Conservation (phyloP, 768 basidiomycete species). For the Gyrodon lividus region DNA sequence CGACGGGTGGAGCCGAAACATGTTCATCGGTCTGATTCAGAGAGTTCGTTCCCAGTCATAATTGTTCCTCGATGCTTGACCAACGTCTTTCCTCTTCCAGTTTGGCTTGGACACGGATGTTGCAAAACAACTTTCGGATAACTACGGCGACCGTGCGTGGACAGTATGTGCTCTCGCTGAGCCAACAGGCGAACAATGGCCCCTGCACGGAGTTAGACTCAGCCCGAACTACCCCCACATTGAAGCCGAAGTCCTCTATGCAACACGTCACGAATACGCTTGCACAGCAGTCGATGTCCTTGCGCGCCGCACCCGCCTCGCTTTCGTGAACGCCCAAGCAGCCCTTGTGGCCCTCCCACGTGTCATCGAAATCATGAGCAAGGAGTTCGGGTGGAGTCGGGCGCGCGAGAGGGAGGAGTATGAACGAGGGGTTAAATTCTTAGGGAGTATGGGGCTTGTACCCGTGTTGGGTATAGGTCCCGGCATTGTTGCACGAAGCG, state of each 20-base stretch:
- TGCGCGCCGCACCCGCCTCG: constrained; percentile 87
- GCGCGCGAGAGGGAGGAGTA: constrained; percentile 60
- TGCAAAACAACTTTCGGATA: constrained; percentile 89
- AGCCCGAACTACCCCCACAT: constrained; percentile 78
- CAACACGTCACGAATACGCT: constrained; percentile 87
- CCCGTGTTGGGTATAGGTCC: constrained; percentile 44
- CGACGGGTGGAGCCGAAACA: constrained; percentile 91
- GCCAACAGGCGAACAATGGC: constrained; percentile 78
- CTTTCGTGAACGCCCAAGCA: constrained; percentile 88
- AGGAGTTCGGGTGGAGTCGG: constrained; percentile 76
- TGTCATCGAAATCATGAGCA: constrained; percentile 89
- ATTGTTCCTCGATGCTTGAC: neutral
- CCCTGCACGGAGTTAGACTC: constrained; percentile 79
- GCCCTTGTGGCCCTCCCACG: constrained; percentile 82
- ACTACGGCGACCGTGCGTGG: constrained; percentile 97
- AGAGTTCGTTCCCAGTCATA: constrained; percentile 47
- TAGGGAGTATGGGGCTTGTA: constrained; percentile 83
- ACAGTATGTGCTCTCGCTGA: constrained; percentile 80
- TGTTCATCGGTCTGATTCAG: constrained; percentile 96
- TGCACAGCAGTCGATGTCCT: constrained; percentile 91
- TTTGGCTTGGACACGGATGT: constrained; percentile 91
- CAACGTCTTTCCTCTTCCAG: constrained; percentile 35
- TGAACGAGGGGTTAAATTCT: constrained; percentile 57
- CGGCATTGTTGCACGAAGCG: constrained; percentile 14
- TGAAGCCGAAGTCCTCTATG: constrained; percentile 92